These are phyloP conservation scores for Thraustochytrium sp. DNA, from an alignment of 352 stramenopile genomes.

Conservation along the genomic window DNA sequence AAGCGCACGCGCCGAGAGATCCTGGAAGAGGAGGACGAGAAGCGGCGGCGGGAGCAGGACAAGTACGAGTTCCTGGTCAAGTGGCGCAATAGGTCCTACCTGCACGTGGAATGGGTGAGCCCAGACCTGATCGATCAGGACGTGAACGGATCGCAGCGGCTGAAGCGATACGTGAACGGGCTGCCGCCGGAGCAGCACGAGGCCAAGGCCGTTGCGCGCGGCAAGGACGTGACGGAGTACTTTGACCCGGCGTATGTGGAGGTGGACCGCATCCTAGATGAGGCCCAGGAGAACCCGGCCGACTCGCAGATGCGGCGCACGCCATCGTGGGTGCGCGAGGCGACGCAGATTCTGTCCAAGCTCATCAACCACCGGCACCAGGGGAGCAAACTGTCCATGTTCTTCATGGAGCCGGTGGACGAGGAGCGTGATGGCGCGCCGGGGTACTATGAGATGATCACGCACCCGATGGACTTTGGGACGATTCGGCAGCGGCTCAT, in stretches of 20 bases:
- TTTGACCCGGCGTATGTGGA: conserved; percentile 26
- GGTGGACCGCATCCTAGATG: conserved; percentile 35
- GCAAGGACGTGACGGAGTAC: not conserved
- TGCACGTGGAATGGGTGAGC: conserved; percentile 37
- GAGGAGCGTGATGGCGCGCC: conserved; percentile 47
- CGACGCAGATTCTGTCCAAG: not conserved
- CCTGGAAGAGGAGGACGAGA: conserved; percentile 18
- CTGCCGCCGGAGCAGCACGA: not conserved
- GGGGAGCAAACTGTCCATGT: not conserved
- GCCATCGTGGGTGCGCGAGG: conserved; percentile 14
- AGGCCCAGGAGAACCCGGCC: not conserved
- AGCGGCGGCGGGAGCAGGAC: not conserved
- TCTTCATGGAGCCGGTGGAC: conserved; percentile 49
- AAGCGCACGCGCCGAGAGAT: not conserved
- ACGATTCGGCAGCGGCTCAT: conserved; percentile 41
- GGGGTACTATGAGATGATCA: conserved; percentile 47
- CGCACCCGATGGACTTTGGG: conserved; percentile 47
- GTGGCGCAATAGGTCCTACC: conserved; percentile 23
- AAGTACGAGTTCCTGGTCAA: conserved; percentile 26
- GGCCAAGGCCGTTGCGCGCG: not conserved
- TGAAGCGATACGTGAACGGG: not conserved
- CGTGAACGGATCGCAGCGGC: not conserved
- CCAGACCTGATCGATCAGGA: not conserved
- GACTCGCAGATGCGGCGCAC: not conserved
- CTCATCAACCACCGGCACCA: conserved; percentile 27